These are phyloP conservation scores for Starmerella kuoi DNA, from an alignment of 805 yeast genomes.

Conservation along the genomic window DNA sequence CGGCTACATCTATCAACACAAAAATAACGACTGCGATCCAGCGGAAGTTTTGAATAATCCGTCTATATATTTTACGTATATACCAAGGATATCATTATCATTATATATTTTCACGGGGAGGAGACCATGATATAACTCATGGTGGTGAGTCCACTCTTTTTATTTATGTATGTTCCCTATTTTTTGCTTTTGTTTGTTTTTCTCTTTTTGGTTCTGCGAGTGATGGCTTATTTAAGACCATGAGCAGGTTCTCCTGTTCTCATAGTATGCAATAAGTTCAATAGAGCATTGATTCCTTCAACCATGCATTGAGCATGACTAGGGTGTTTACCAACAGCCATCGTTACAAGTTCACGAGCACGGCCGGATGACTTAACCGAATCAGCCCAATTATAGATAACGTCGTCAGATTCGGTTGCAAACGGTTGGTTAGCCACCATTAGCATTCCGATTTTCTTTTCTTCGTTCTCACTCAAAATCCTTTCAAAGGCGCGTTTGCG, in stretches of 20 bases:
- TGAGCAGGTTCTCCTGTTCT: conserved; percentile 8
- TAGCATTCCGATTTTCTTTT: conserved; percentile 21
- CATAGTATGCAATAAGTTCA: conserved; percentile 22
- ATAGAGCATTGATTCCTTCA: conserved; percentile 28
- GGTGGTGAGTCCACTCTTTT: too few relatives aligned
- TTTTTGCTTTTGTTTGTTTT: too few relatives aligned
- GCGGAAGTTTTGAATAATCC: too few relatives aligned
- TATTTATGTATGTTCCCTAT: too few relatives aligned
- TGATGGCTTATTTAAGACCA: too few relatives aligned
- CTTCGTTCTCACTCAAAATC: conserved; percentile 12
- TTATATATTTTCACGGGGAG: too few relatives aligned
- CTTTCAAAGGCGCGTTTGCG: conserved; percentile 16
- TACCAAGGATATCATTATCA: too few relatives aligned
- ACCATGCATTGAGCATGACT: conserved; percentile 26
- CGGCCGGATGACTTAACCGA: conserved; percentile 7
- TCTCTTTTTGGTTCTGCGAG: too few relatives aligned
- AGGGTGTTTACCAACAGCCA: conserved; percentile 26
- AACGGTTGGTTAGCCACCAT: conserved; percentile 23
- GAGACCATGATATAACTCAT: too few relatives aligned
- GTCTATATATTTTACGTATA: too few relatives aligned
- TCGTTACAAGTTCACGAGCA: conserved; percentile 21
- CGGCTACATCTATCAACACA: too few relatives aligned
- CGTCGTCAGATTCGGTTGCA: conserved; percentile 25
- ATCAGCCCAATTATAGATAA: conserved; percentile 26
- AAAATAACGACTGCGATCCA: too few relatives aligned